These are phyloP conservation scores for Kwoniella sp. DNA, from an alignment of 768 basidiomycete genomes.

Conservation along the genomic window DNA sequence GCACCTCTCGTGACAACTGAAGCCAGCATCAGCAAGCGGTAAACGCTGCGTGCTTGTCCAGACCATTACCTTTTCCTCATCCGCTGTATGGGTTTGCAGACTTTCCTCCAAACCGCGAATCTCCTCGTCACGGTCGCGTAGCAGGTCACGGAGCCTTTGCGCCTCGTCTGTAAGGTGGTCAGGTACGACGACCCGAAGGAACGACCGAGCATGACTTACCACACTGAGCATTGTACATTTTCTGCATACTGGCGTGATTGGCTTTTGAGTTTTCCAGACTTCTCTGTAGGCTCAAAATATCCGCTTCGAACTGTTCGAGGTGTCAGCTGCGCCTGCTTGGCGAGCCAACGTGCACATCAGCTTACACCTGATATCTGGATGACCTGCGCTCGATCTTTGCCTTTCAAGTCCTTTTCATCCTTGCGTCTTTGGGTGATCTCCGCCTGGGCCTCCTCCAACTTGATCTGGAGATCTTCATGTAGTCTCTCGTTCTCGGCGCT, in stretches of 20 bases:
- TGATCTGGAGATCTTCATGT: conserved; percentile 70
- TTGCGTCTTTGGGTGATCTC: conserved; percentile 76
- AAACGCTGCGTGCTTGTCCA: background rate
- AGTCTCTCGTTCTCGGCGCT: conserved; percentile 67
- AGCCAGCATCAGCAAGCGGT: conserved; percentile 30
- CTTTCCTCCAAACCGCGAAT: conserved; percentile 64
- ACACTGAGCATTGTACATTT: conserved; percentile 84
- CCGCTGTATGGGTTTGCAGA: conserved; percentile 61
- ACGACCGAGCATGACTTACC: conserved; percentile 54
- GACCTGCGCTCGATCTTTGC: conserved; percentile 64
- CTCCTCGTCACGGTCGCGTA: conserved; percentile 70
- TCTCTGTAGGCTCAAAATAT: conserved; percentile 70
- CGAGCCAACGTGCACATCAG: conserved; percentile 43
- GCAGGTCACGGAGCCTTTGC: conserved; percentile 69
- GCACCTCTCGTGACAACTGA: conserved; percentile 66
- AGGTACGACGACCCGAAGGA: background rate
- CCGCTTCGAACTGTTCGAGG: conserved; percentile 57
- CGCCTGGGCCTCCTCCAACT: conserved; percentile 69
- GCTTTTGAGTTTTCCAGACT: conserved; percentile 67
- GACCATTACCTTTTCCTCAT: conserved; percentile 51
- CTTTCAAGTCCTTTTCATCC: conserved; percentile 86
- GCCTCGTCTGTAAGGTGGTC: conserved; percentile 58
- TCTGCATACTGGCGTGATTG: conserved; percentile 71
- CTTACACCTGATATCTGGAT: conserved; percentile 33
- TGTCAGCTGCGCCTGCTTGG: background rate